phyloP scores from a whole-genome alignment of 352 stramenopile species.

The Globisporangium cystogenes region DNA sequence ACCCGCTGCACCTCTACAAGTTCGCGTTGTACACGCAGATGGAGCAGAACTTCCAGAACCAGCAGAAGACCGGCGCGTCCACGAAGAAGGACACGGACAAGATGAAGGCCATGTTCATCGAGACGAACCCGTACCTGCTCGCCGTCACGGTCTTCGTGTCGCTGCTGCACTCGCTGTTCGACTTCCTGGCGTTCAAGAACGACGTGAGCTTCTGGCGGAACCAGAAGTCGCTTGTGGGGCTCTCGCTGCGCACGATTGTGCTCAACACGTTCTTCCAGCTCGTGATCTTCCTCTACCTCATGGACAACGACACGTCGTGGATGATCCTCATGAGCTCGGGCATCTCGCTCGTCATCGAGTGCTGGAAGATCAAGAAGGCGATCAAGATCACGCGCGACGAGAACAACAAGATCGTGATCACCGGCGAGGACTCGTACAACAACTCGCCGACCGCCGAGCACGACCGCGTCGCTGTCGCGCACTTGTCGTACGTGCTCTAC shows the following conservation, averaged over 20 bases:
- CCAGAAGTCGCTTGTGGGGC: slow-evolving; percentile 95
- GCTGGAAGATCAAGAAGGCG: slow-evolving; percentile 94
- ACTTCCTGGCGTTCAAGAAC: slow-evolving; percentile 99
- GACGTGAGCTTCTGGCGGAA: slow-evolving; percentile 99
- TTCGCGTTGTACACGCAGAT: slow-evolving; percentile 93
- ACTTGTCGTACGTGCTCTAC: slow-evolving; percentile 83
- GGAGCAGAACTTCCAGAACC: slow-evolving; percentile 88
- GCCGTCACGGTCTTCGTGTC: slow-evolving; percentile 93
- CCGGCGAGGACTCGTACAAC: slow-evolving; percentile 80
- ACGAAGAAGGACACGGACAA: slow-evolving; percentile 88
- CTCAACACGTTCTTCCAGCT: slow-evolving; percentile 97
- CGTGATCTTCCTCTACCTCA: slow-evolving; percentile 97
- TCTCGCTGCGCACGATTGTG: slow-evolving; percentile 92
- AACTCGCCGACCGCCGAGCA: slow-evolving; percentile 77
- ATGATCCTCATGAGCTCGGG: slow-evolving; percentile 91
- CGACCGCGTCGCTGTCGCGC: slow-evolving; percentile 77
- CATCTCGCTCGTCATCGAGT: slow-evolving; percentile 81
- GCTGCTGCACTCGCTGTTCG: slow-evolving; percentile 97
- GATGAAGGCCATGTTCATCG: slow-evolving; percentile 95
- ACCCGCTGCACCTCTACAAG: slow-evolving; percentile 85
- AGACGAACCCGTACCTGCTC: slow-evolving; percentile 97
- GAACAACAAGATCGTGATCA: slow-evolving; percentile 77
- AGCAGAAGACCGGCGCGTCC: slow-evolving; percentile 90
- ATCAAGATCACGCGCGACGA: slow-evolving; percentile 77
- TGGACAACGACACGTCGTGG: slow-evolving; percentile 96